Evolutionary conservation across 2,329 filamentous ascomycete genomes (phyloP).

Genomic region (Diplodia seriata): DNA sequence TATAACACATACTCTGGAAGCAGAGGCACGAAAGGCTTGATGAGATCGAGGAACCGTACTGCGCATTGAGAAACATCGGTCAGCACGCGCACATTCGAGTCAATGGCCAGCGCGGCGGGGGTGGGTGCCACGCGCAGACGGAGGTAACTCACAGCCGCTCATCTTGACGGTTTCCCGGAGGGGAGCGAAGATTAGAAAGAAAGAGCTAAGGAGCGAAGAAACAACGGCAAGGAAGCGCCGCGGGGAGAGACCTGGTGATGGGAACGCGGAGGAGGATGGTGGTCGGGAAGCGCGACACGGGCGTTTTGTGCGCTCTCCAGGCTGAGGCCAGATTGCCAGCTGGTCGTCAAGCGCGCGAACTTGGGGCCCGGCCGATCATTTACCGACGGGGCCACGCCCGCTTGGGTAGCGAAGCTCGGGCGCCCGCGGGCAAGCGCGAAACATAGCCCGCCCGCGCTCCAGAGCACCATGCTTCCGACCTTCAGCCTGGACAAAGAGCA

Average conservation of each 20-base stretch:
- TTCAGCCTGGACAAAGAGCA: slow-evolving; percentile 26
- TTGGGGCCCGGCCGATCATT: slow-evolving; percentile 24
- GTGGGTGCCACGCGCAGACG: slow-evolving; percentile 33
- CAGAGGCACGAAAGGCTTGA: slow-evolving; percentile 99
- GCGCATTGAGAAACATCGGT: slow-evolving; percentile 33
- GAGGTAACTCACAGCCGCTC: slow-evolving; percentile 63
- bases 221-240: slow-evolving; percentile 20
- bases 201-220: slow-evolving; percentile 28
- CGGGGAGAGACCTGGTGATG: slow-evolving; percentile 22
- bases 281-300: slow-evolving; percentile 30
- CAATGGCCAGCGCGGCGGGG: slow-evolving; percentile 26
- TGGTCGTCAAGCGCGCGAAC: slow-evolving; percentile 22
- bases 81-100: slow-evolving; percentile 38
- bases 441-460: slow-evolving; percentile 26
- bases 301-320: slow-evolving; percentile 32
- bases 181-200: slow-evolving; percentile 40
- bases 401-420: slow-evolving; percentile 19
- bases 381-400: slow-evolving; percentile 23
- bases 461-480: slow-evolving; percentile 1
- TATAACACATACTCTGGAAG: slow-evolving; percentile 80
- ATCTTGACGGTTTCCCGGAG: slow-evolving; percentile 56
- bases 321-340: slow-evolving; percentile 32
- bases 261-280: slow-evolving; percentile 25
- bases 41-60: slow-evolving; percentile 99
- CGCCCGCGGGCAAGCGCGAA: slow-evolving; percentile 20